A percentile compares a stretch with the other conserved stretches of the same genome.
These are phyloP conservation scores for Chlorella sp. DNA, from an alignment of 139 green algal species.

Conservation along the genomic window DNA sequence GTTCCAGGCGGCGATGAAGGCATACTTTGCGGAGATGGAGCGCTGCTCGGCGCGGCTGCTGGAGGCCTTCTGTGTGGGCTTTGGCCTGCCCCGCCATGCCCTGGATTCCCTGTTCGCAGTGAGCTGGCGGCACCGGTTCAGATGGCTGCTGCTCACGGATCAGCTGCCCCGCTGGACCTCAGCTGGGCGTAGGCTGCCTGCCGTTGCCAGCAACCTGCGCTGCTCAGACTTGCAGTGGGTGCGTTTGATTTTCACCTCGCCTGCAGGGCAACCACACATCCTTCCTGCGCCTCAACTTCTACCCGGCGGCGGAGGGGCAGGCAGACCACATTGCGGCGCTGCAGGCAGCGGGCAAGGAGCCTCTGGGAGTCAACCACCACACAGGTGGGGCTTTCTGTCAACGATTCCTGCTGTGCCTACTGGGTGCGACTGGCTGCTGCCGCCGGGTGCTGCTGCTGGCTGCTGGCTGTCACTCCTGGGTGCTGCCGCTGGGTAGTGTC, in stretches of 20 bases:
- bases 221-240: too few species aligned
- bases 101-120: too few species aligned
- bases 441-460: too few species aligned
- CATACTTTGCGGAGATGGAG: constrained; percentile 41
- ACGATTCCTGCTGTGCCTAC: not conserved
- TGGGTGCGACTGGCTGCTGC: too few species aligned
- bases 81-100: constrained; percentile 42
- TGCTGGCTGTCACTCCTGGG: too few species aligned
- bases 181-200: too few species aligned
- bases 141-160: too few species aligned
- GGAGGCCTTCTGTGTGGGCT: constrained; percentile 28
- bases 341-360: not conserved
- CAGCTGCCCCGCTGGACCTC: too few species aligned
- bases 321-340: not conserved
- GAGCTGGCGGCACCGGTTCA: too few species aligned
- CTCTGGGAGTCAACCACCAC: constrained; percentile 63
- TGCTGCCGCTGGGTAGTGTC: too few species aligned
- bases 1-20: constrained; percentile 34
- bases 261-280: constrained; percentile 32
- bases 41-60: constrained; percentile 41
- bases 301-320: constrained; percentile 31
- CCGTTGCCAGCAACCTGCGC: too few species aligned
- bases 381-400: constrained; percentile 29
- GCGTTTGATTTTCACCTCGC: too few species aligned
- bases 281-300: constrained; percentile 65